phyloP scores from a whole-genome alignment of 2,329 filamentous ascomycete species.

The Fusarium irregulare region DNA sequence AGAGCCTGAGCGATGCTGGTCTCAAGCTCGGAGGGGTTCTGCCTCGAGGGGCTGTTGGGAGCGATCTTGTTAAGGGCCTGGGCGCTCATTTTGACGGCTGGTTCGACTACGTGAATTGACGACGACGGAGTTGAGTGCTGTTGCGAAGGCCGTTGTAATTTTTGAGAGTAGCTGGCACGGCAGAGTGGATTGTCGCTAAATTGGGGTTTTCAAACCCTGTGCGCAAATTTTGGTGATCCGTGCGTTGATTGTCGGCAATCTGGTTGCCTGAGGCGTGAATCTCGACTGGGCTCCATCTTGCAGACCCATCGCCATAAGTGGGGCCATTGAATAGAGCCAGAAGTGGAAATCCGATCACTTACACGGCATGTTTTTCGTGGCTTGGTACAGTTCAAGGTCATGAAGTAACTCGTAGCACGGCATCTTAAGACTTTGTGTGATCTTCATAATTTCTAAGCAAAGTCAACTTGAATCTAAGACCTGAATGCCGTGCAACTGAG shows the following conservation, averaged over 20 bases:
- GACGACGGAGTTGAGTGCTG: conserved; percentile 43
- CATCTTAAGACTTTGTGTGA: neutral
- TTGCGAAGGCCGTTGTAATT: conserved; percentile 43
- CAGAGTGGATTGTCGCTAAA: conserved; percentile 51
- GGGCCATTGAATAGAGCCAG: neutral
- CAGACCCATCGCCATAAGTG: neutral
- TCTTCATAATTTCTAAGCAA: conserved; percentile 20
- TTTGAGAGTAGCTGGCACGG: conserved; percentile 45
- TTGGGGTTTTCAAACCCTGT: conserved; percentile 57
- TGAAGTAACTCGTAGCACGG: conserved; percentile 9
- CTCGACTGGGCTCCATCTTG: neutral
- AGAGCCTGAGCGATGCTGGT: conserved; percentile 95
- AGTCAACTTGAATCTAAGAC: neutral
- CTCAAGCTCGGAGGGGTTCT: conserved; percentile 98
- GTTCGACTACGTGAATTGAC: conserved; percentile 50
- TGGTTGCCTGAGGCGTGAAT: conserved; percentile 31
- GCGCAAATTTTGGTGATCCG: conserved; percentile 10
- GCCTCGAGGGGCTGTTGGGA: conserved; percentile 93
- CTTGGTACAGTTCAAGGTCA: neutral
- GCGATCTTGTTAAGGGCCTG: conserved; percentile 97
- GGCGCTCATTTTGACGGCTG: conserved; percentile 69
- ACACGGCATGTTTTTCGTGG: conserved; percentile 13
- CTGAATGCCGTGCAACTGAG: neutral
- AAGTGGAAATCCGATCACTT: conserved; percentile 9
- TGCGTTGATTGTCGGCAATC: conserved; percentile 14